Percentiles rank a stretch among this genome's conserved stretches.
phyloP scores from a whole-genome alignment of 2,329 filamentous ascomycete genomes.

The Talaromyces sp. region DNA sequence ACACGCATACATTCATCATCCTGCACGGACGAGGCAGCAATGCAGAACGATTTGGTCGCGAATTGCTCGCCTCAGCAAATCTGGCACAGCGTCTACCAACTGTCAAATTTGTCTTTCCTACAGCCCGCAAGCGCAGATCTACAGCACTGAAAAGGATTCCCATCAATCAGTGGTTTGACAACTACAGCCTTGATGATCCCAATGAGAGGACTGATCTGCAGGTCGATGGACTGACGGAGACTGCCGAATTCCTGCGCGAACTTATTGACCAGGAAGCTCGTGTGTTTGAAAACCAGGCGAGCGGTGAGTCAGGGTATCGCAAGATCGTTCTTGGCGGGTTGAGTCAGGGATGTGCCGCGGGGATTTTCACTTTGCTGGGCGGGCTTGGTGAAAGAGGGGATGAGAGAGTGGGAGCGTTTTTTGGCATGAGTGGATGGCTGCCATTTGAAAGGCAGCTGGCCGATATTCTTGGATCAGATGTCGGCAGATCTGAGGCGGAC shows the following conservation, averaged over 20 bases:
- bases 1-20: conserved; percentile 36
- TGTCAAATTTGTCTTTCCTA: conserved; percentile 50
- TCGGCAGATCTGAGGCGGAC: conserved; percentile 3
- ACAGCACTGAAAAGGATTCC: conserved; percentile 38
- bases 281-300: conserved; percentile 8
- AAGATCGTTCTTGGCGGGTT: conserved; percentile 50
- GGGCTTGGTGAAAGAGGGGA: conserved; percentile 19
- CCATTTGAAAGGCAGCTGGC: conserved; percentile 30
- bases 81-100: conserved; percentile 18
- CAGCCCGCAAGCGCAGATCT: conserved; percentile 42
- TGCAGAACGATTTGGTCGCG: conserved; percentile 29
- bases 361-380: conserved; percentile 39
- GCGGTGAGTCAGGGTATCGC: conserved; percentile 20
- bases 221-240: conserved; percentile 43
- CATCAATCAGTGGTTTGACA: conserved; percentile 52
- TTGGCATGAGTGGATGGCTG: conserved; percentile 48
- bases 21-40: conserved; percentile 40
- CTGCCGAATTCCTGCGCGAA: conserved; percentile 28
- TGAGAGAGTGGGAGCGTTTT: conserved; percentile 35
- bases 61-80: conserved; percentile 24
- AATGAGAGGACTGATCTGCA: conserved; percentile 41
- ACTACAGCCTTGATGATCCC: conserved; percentile 39
- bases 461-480: conserved; percentile 24
- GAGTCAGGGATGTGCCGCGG: conserved; percentile 52
- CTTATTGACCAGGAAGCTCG: conserved; percentile 32